Evolutionary conservation across 495 filamentous ascomycete species (phyloP), one percentile per base, ranked within the genome.

Genomic region (Podospora tetraspora): DNA sequence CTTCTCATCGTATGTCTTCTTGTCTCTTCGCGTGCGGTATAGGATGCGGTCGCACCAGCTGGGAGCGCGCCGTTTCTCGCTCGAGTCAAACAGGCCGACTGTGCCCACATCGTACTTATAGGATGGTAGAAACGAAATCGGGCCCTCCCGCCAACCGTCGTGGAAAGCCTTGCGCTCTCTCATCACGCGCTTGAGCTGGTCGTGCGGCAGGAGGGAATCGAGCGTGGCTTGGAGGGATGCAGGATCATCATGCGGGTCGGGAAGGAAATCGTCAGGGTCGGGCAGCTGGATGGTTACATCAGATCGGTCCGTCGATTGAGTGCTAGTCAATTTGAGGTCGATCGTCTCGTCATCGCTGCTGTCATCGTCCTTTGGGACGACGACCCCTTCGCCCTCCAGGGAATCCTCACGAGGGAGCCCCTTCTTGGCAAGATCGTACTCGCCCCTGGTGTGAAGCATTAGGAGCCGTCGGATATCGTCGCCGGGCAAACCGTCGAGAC

Each of bases 1-100:
- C 66, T 86, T 89, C 63, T 79, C 81, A n/a, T 94, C 88, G 72
- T 94, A 91, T n/a, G 82, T 84, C 4, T 89, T 75, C 66, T 84
- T 88, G 70, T 93, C 90, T 62, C 82, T 86, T 52, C 89, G 86
- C 1, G 91, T 91, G 37, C 94, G 86, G 73, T 86, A 99, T 0
- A 99, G 79, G 59, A 99, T 93, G n/a, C 96, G 89, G 78, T 99
- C 96, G 76, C 96, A 99, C 94, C 94, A 99, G 75, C 93, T 96
- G 5, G 96, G 96, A 16, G 90, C 90, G 62, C 96, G 84, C 62
- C 89, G 87, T 82, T 98, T 99, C 72, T 97, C 96, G 68, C 92
- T 96, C 0, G 93, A 91, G 79, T 99, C 96, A 75, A 97, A 98
- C 67, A 91, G 84, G 4, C 92, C 92, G 65, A 97, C 89, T 52